Percentiles rank a stretch among this genome's conserved stretches.
These are phyloP conservation scores for Russula foetens DNA, from an alignment of 768 basidiomycete genomes.

Conservation along the genomic window DNA sequence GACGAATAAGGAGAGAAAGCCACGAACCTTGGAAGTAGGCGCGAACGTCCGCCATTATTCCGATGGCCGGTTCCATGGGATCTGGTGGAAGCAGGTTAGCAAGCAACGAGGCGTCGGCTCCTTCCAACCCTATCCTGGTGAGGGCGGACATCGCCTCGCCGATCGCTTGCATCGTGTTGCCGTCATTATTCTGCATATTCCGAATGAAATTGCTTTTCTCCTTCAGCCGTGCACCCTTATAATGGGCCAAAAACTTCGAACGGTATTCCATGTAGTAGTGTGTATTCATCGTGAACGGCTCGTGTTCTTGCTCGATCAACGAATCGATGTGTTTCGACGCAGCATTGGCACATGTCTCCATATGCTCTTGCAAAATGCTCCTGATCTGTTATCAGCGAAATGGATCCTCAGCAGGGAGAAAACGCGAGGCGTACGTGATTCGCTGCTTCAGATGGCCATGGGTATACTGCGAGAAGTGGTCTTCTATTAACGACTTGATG, in stretches of 20 bases:
- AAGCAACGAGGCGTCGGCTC: conserved; percentile 34
- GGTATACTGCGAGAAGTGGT: conserved; percentile 20
- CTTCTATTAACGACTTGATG: conserved; percentile 15
- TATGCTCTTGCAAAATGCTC: conserved; percentile 1
- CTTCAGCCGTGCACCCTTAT: conserved; percentile 29
- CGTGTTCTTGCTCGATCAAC: conserved; percentile 6
- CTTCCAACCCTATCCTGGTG: conserved; percentile 32
- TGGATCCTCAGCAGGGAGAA: background rate
- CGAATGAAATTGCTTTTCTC: background rate
- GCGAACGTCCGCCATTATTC: conserved; percentile 63
- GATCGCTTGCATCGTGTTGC: background rate
- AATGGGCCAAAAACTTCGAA: conserved; percentile 42
- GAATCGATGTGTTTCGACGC: conserved; percentile 5
- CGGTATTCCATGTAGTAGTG: conserved; percentile 27
- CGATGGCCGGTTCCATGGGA: conserved; percentile 43
- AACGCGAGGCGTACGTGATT: conserved; percentile 7
- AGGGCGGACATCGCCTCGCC: conserved; percentile 31
- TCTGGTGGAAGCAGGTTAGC: conserved; percentile 43
- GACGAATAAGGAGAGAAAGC: background rate
- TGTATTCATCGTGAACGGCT: conserved; percentile 23
- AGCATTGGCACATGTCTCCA: background rate
- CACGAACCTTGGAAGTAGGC: conserved; percentile 68
- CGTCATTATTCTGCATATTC: background rate
- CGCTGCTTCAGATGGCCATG: conserved; percentile 19
- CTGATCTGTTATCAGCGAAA: background rate